phyloP scores from a whole-genome alignment of 805 yeast species.

The Suhomyces kilbournensis region DNA sequence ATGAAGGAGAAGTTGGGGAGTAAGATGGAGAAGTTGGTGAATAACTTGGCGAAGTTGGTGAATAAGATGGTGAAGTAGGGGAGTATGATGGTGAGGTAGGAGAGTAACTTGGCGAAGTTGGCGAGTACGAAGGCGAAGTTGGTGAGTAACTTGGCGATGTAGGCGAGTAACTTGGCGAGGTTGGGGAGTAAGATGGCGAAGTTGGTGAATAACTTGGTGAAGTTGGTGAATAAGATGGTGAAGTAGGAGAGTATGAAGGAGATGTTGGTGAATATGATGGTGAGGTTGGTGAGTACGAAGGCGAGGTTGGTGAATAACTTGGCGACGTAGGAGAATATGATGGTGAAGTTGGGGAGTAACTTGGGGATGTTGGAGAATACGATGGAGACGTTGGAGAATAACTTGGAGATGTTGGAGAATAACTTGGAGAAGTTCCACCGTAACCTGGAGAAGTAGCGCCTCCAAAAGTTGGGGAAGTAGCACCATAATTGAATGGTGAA shows the following conservation, averaged over 20 bases:
- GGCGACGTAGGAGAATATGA: slow-evolving; percentile 58
- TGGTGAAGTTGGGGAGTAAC: slow-evolving; percentile 73
- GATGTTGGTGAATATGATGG: slow-evolving; percentile 70
- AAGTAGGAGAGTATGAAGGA: slow-evolving; percentile 76
- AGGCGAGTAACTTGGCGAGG: slow-evolving; percentile 70
- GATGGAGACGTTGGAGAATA: slow-evolving; percentile 50
- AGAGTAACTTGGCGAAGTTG: slow-evolving; percentile 27
- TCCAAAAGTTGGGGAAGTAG: slow-evolving; percentile 50
- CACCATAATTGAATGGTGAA: slow-evolving; percentile 55
- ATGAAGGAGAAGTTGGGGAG: slow-evolving; percentile 23
- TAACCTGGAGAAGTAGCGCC: slow-evolving; percentile 64
- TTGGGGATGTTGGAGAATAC: slow-evolving; percentile 54
- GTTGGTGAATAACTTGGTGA: slow-evolving; percentile 70
- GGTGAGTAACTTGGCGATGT: slow-evolving; percentile 37
- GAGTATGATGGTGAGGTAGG: slow-evolving; percentile 27
- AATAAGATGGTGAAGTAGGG: slow-evolving; percentile 26
- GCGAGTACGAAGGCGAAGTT: slow-evolving; percentile 25
- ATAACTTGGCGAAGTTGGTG: slow-evolving; percentile 25
- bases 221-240: slow-evolving; percentile 71
- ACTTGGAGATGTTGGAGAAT: slow-evolving; percentile 58
- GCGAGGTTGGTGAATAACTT: slow-evolving; percentile 64
- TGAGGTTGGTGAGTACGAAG: slow-evolving; percentile 73
- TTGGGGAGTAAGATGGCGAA: slow-evolving; percentile 63
- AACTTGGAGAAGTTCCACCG: slow-evolving; percentile 69
- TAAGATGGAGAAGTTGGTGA: slow-evolving; percentile 25